Conservation (phyloP, 2,329 filamentous ascomycete genomes). For the Aspergillus eucalypticola region DNA sequence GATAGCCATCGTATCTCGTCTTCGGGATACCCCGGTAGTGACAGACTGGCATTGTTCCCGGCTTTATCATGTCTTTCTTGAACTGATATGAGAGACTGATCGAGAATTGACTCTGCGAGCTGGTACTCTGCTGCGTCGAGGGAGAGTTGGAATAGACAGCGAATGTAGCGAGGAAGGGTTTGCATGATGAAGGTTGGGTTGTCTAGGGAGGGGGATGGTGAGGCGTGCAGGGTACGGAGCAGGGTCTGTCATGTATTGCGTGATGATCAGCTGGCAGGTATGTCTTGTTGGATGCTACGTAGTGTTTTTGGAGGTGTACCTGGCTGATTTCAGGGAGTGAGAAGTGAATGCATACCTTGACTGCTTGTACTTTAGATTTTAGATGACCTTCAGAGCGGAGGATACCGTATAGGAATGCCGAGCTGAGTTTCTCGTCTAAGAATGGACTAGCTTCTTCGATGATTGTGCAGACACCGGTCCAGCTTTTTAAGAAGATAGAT, state of each 20-base stretch:
- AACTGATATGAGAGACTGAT: slow-evolving; percentile 34
- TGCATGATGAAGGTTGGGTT: slow-evolving; percentile 29
- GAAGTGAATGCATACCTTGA: slow-evolving; percentile 53
- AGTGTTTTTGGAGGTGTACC: no score
- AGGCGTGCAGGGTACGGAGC: slow-evolving; percentile 63
- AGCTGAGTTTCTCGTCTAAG: slow-evolving; percentile 51
- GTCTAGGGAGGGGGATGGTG: slow-evolving; percentile 50
- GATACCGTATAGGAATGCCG: slow-evolving; percentile 67
- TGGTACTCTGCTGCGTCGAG: slow-evolving; percentile 37
- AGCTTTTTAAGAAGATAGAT: slow-evolving; percentile 64
- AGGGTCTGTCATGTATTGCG: slow-evolving; percentile 57
- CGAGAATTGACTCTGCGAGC: slow-evolving; percentile 37
- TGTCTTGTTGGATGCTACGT: background rate
- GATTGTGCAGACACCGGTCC: slow-evolving; percentile 64
- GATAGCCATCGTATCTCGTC: slow-evolving; percentile 62
- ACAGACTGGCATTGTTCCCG: background rate
- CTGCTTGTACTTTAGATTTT: slow-evolving; percentile 16
- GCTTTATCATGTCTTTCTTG: background rate
- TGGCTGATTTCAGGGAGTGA: no score
- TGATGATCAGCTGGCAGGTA: background rate
- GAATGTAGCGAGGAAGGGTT: slow-evolving; percentile 73
- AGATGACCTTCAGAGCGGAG: slow-evolving; percentile 55
- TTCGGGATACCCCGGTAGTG: slow-evolving; percentile 45
- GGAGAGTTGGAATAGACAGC: slow-evolving; percentile 72
- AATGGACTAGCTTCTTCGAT: slow-evolving; percentile 48